Base-by-base conservation (phyloP, 345 rosid genomes). In the Aegle marmelos region DNA sequence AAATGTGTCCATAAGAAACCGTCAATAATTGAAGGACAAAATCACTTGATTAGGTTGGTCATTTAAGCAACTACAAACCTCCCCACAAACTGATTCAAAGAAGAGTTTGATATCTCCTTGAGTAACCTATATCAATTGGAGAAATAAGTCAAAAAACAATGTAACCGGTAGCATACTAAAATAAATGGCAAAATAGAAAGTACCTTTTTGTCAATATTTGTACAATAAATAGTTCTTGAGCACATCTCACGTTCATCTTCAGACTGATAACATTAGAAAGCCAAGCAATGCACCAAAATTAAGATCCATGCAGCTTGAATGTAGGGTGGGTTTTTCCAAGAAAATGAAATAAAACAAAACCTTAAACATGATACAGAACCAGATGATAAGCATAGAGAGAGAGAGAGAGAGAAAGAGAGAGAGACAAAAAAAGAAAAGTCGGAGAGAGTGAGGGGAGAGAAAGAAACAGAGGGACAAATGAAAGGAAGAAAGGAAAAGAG, bases 171-270 rank as follows among this genome's bases (percentile, higher is more conserved):
- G 62, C 57, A 76, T 77, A 21, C 11, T 30, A 67, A 74, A 39
- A 81, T 28, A 54, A 50, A 30, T 28, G 24, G 72, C 30, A 25
- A 60, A 30, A 45, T 61, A 21, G 54, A 71, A 7, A 57, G 76
- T 81, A 94, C 99, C 98, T 88, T 88, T 83, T 89, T 91, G 90
- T 97, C 99, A 74, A 97, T 91, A 90, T 97, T 97, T 77, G 99
- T 89, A 76, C 98, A 94, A 78, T 97, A 97, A 75, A 97, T 88
- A 81, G 99, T 97, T 84, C 99, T 94, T 37, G 97, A 79, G 80
- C 99, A 97, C 98, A 93, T 94, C 88, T 97, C 99, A 0, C 98
- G 96, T 79, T 97, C 99, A 84, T 97, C 97, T 78, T 91, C 98
- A 54, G 95, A 93, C 99, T 97, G 82, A 63, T 41, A 77, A 54